A percentile compares a stretch with the other conserved stretches of the same genome.
Evolutionary conservation across 2,329 filamentous ascomycete genomes (phyloP).

Genomic region (Incumbomyces lentus): DNA sequence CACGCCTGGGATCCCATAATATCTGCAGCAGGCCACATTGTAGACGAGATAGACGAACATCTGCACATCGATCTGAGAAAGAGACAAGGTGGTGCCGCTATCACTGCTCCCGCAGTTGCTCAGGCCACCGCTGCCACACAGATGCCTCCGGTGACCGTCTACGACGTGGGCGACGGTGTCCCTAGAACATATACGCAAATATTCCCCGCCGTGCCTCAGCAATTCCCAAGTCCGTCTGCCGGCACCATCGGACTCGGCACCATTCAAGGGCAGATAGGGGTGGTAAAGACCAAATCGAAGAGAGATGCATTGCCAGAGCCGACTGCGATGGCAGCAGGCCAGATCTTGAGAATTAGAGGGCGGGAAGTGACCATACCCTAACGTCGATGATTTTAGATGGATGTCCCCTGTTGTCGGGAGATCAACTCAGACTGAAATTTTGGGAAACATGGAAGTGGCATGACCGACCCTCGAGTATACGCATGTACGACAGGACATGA

Average conservation of each 20-base stretch:
- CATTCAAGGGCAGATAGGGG: conserved; percentile 16
- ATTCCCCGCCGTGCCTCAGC: conserved; percentile 23
- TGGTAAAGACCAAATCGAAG: conserved; percentile 15
- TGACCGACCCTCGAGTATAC: too few relatives aligned
- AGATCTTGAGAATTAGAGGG: conserved; percentile 3
- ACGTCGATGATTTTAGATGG: too few relatives aligned
- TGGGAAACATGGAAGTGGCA: too few relatives aligned
- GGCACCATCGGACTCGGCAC: conserved; percentile 27
- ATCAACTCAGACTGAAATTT: too few relatives aligned
- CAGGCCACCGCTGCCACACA: conserved; percentile 21
- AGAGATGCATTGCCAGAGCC: neutral
- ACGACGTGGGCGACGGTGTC: conserved; percentile 11
- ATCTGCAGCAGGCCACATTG: neutral
- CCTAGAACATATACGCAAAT: conserved; percentile 22
- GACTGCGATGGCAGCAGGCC: neutral
- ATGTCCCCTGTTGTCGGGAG: too few relatives aligned
- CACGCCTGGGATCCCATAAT: conserved; percentile 5
- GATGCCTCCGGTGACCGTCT: conserved; percentile 23
- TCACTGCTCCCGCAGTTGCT: conserved; percentile 19
- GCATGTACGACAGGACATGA: too few relatives aligned
- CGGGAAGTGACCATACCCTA: neutral
- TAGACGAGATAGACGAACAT: conserved; percentile 6
- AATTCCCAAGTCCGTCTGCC: conserved; percentile 22
- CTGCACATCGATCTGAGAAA: conserved; percentile 12
- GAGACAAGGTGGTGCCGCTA: conserved; percentile 21